Conservation (phyloP, 495 filamentous ascomycete species). For the Penicillium steckii region DNA sequence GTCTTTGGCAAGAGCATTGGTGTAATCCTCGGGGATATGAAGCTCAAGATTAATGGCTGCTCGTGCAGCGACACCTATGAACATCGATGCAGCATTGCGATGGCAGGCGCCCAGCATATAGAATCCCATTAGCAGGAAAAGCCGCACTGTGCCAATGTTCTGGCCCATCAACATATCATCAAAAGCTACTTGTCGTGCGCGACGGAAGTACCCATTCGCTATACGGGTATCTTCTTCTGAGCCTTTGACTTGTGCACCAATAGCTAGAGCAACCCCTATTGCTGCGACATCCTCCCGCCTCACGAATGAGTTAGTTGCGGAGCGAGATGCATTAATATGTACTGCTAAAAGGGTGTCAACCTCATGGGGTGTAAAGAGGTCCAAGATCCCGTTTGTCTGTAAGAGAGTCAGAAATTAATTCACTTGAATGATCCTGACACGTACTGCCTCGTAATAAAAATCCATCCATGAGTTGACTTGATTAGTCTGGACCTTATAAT, state of each 20-base stretch:
- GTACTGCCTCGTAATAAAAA: neutral
- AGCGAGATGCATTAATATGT: neutral
- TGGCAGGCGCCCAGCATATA: constrained; percentile 46
- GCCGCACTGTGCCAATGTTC: constrained; percentile 34
- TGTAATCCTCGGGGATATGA: constrained; percentile 17
- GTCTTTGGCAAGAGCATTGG: neutral
- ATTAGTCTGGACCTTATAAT: neutral
- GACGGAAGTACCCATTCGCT: neutral
- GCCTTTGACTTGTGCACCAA: neutral
- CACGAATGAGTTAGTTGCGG: neutral
- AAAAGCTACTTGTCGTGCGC: neutral
- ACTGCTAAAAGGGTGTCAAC: neutral
- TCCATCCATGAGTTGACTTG: neutral
- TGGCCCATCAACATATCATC: constrained; percentile 29
- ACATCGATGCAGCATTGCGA: constrained; percentile 47
- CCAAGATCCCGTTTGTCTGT: neutral
- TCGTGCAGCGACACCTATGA: constrained; percentile 39
- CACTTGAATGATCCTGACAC: too few relatives aligned
- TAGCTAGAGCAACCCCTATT: neutral
- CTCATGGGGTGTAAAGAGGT: neutral
- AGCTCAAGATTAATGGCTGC: constrained; percentile 40
- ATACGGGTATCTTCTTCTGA: neutral
- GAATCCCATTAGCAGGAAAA: constrained; percentile 41
- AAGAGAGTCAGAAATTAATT: neutral
- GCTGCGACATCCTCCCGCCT: too few relatives aligned